Conservation (phyloP, 2,329 filamentous ascomycete species). For the Botrytis pseudocinerea region DNA sequence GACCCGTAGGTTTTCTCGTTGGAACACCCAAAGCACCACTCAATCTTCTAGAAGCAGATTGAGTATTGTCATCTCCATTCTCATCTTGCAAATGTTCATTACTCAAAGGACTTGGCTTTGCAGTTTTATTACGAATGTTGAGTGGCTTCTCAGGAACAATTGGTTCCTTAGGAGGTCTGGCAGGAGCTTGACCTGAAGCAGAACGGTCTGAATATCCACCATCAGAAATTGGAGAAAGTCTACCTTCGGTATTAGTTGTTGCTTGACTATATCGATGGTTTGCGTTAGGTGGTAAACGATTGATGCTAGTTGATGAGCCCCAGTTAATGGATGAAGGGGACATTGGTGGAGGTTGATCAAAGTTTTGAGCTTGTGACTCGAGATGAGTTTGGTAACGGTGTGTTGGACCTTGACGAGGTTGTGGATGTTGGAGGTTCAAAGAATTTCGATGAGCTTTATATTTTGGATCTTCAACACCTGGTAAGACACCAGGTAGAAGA, state of each 20-base stretch:
- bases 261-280: slow-evolving; percentile 49
- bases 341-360: slow-evolving; percentile 54
- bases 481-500: slow-evolving; percentile 30
- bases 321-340: slow-evolving; percentile 63
- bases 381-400: slow-evolving; percentile 72
- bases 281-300: slow-evolving; percentile 52
- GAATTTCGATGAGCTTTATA: slow-evolving; percentile 82
- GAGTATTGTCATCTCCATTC: slow-evolving; percentile 26
- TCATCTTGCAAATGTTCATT: slow-evolving; percentile 48
- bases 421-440: slow-evolving; percentile 75
- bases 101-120: slow-evolving; percentile 57
- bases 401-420: slow-evolving; percentile 72
- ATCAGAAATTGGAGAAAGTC: slow-evolving; percentile 40
- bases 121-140: slow-evolving; percentile 51
- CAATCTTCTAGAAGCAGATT: slow-evolving; percentile 34
- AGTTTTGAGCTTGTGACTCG: slow-evolving; percentile 71
- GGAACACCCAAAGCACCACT: slow-evolving; percentile 37
- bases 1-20: slow-evolving; percentile 41
- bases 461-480: slow-evolving; percentile 64
- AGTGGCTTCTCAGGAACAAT: slow-evolving; percentile 49
- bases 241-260: slow-evolving; percentile 36
- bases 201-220: slow-evolving; percentile 36
- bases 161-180: slow-evolving; percentile 64
- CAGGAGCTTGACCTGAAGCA: slow-evolving; percentile 48
- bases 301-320: slow-evolving; percentile 61